Base-by-base conservation (phyloP, 805 yeast genomes). In the Wickerhamomyces pijperi region DNA sequence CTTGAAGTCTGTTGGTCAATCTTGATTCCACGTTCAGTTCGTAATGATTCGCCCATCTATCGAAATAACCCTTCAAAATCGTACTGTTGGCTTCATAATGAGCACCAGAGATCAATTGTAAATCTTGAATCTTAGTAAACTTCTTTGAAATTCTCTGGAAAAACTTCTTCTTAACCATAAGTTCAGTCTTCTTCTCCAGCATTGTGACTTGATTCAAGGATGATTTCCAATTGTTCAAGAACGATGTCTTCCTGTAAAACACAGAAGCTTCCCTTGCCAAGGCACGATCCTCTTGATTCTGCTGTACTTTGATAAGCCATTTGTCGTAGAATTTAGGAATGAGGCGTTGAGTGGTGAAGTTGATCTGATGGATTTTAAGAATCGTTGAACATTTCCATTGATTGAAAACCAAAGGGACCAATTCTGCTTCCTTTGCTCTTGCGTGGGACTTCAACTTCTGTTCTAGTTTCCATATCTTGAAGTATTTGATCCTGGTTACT, bases 151-250 rank as follows among this genome's bases (percentile, higher is more conserved):
- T 28, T 18, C 35, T 42, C 3, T 36, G 32, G n/a, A 48, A 41
- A 25, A 35, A 37, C 15, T 34, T 43, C 5, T 29, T 32, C 21
- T 37, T 36, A n/a, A 36, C 20, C 14, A 36, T 37, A 8, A 17
- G 15, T 15, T 40, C 43, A 16, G 50, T 43, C 21, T 37, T 42
- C 1, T 28, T 15, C 11, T 38, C 28, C 8, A 28, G 5, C 6
- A 16, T 19, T 13, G 12, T 11, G 5, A 15, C 23, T 1, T 20
- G 13, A 3, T 11, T 21, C 7, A 31, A 2, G 2, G 29, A 28
- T 2, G 4, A 14, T 12, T 34, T 44, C 55, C 56, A 51, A 16
- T 39, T 41, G 13, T 46, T 48, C 31, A 53, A 39, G 36, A 32
- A 48, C 2, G 47, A 41, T n/a, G 45, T 35, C 29, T 45, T 46